Base-by-base conservation (phyloP, 805 yeast species). In the Candida fluviatilis region DNA sequence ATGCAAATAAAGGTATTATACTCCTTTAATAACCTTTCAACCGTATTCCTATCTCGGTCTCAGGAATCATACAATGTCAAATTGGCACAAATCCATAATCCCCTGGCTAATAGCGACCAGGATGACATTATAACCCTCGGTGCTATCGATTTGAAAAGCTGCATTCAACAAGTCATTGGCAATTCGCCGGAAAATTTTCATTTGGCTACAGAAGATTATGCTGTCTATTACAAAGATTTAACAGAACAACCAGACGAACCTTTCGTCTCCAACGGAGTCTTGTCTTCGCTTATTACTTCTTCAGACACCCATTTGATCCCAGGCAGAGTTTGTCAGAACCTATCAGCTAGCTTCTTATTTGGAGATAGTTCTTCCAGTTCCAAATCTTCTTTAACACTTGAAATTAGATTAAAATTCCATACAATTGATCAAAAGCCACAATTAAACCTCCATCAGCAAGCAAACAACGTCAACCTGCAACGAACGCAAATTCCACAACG, bases 241-340 rank as follows among this genome's bases (percentile, higher is more conserved):
- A 67, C 73, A 6, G 74, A 68, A 45, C 74, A 68, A 47, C 74
- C 74, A 3, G 73, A 68, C 37, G 74, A 68, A 48, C 74, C 74
- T 4, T 68, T 67, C 48, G 74, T 68, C 6, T 60, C 69, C 4
- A 62, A 64, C 42, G 74, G 74, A 3, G 61, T 57, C 5, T 50
- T 68, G 36, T 60, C 70, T 2, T 46, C 53, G 5, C 49, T 67
- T 19, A 43, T 65, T 14, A 31, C 50, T 18, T 45, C 58, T 24
- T 37, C 59, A 4, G 53, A 58, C 27, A 34, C 51, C 10, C 52
- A 51, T 35, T 44, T 64, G 21, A 62, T 71, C 4, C 67, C 81
- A 4, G 76, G 82, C 10, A 69, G 82, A 39, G 78, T 80, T 25
- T 78, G 83, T 47, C 76, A 76, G 39, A 79, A 73, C 50, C 65